phyloP scores from a whole-genome alignment of 345 rosid genomes.

The Pugionium dolabratum region DNA sequence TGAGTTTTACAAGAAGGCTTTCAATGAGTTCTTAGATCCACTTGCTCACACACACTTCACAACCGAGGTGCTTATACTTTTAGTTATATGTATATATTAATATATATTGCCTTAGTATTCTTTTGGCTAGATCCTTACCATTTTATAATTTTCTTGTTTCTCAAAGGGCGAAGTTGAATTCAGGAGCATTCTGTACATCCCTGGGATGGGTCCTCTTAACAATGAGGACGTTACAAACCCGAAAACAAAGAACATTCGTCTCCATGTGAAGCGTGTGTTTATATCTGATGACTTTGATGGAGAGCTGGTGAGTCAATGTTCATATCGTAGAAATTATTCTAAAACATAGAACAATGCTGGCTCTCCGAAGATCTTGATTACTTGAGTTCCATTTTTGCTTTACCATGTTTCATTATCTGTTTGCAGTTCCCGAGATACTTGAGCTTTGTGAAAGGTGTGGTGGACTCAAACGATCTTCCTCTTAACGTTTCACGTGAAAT shows the following conservation, averaged over 20 bases:
- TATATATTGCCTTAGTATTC: background rate
- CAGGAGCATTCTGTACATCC: constrained; percentile 85
- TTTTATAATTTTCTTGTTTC: background rate
- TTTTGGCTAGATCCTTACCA: constrained; percentile 7
- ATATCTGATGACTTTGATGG: constrained; percentile 99
- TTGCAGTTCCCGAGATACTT: constrained; percentile 91
- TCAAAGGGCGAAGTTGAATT: constrained; percentile 96
- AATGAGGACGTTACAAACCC: constrained; percentile 86
- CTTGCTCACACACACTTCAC: constrained; percentile 45
- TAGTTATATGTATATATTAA: background rate
- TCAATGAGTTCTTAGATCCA: no score
- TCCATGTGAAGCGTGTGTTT: constrained; percentile 94
- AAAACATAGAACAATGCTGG: no score
- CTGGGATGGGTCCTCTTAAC: constrained; percentile 98
- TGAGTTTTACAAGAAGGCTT: no score
- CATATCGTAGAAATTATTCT: background rate
- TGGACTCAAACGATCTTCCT: constrained; percentile 95
- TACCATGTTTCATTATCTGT: background rate
- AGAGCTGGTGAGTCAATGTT: constrained; percentile 66
- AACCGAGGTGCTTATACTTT: constrained; percentile 60
- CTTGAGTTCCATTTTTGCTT: background rate
- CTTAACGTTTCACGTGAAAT: constrained; percentile 96
- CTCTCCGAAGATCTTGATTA: background rate
- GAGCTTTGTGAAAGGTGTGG: constrained; percentile 97
- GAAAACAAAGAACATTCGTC: constrained; percentile 84